Percentiles rank a stretch among this genome's conserved stretches.
Evolutionary conservation across 1,139 yeast species (phyloP).

Genomic region (Chernovozyma aurita): DNA sequence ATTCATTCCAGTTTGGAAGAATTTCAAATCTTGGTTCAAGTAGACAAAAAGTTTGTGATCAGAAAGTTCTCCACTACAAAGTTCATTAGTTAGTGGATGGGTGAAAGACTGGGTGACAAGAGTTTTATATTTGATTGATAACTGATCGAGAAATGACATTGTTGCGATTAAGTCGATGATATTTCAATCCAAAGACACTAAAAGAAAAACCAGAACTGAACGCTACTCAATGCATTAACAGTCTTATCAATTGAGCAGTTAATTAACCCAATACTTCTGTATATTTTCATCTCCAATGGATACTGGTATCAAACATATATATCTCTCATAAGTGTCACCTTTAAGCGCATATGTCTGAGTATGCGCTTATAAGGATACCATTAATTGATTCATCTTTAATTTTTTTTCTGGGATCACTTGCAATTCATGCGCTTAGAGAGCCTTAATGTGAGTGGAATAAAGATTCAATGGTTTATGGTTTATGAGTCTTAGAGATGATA

Average conservation of each 20-base stretch:
- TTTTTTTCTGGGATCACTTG: too few relatives aligned
- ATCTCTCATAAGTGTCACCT: too few relatives aligned
- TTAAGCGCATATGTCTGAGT: too few relatives aligned
- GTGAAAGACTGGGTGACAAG: slow-evolving; percentile 27
- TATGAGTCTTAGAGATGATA: not conserved
- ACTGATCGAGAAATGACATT: slow-evolving; percentile 12
- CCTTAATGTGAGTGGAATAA: slow-evolving; percentile 3
- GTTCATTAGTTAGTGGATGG: slow-evolving; percentile 42
- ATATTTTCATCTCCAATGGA: too few relatives aligned
- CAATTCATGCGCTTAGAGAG: slow-evolving; percentile 6
- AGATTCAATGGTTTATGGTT: not conserved
- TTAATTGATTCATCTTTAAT: too few relatives aligned
- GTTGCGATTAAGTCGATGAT: not conserved
- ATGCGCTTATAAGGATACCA: too few relatives aligned
- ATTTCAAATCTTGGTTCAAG: slow-evolving; percentile 46
- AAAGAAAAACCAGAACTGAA: not conserved
- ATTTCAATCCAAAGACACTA: too few relatives aligned
- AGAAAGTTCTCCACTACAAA: slow-evolving; percentile 42
- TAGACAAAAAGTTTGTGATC: slow-evolving; percentile 41
- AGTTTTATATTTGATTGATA: slow-evolving; percentile 19
- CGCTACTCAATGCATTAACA: too few relatives aligned
- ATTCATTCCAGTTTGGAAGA: slow-evolving; percentile 40
- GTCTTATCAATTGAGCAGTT: not conserved
- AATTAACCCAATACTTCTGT: too few relatives aligned
- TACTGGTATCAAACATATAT: too few relatives aligned